Conservation (phyloP, 2,329 filamentous ascomycete genomes). For the Allantophomopsis lycopodina region DNA sequence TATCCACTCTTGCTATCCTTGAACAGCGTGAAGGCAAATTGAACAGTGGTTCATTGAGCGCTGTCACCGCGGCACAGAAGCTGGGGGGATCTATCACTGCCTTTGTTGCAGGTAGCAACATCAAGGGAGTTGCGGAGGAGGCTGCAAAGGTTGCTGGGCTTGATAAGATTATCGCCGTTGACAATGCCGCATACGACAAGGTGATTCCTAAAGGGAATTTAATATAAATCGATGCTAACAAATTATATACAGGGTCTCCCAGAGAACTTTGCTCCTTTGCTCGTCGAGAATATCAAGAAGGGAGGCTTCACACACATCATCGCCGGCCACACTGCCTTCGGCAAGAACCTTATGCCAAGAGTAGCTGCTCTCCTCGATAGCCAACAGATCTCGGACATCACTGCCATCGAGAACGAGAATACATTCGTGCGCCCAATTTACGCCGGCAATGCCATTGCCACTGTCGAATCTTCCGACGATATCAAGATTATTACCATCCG, state of each 20-base stretch:
- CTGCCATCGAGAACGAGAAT: constrained; percentile 71
- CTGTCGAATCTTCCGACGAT: constrained; percentile 76
- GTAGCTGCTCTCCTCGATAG: constrained; percentile 84
- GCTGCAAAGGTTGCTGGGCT: constrained; percentile 81
- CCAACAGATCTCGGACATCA: constrained; percentile 91
- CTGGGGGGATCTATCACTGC: constrained; percentile 75
- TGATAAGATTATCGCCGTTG: constrained; percentile 80
- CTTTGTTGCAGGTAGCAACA: constrained; percentile 72
- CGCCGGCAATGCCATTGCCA: constrained; percentile 92
- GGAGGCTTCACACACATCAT: constrained; percentile 88
- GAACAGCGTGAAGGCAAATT: constrained; percentile 89
- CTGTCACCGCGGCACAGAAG: constrained; percentile 75
- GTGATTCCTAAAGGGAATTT: constrained; percentile 25
- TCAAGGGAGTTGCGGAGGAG: constrained; percentile 64
- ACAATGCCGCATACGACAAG: constrained; percentile 87
- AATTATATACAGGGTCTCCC: constrained; percentile 53
- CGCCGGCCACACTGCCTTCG: constrained; percentile 85
- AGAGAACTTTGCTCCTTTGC: constrained; percentile 85
- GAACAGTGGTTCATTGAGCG: constrained; percentile 67
- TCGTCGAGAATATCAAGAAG: constrained; percentile 95
- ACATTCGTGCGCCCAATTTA: constrained; percentile 96
- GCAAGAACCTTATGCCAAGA: constrained; percentile 86
- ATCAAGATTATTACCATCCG: constrained; percentile 88
- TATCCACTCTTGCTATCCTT: constrained; percentile 81
- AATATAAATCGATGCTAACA: background rate